phyloP scores from a whole-genome alignment of 2,329 filamentous ascomycete genomes.

The Chrysosporium queenslandicum region DNA sequence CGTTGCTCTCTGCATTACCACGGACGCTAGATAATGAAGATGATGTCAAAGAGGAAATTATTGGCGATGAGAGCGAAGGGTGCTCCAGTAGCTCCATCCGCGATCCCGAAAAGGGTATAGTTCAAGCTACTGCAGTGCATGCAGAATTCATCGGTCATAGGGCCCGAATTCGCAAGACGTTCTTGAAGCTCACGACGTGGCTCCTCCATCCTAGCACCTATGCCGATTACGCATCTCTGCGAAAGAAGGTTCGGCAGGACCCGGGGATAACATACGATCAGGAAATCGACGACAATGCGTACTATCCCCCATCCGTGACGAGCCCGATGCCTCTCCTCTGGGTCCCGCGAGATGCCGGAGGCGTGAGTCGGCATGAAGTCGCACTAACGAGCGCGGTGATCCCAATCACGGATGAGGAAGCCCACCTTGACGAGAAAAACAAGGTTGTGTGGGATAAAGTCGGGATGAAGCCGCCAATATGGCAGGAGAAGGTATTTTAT shows the following conservation, averaged over 20 bases:
- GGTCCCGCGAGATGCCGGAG: constrained; percentile 67
- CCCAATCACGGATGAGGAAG: constrained; percentile 68
- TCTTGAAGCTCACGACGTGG: constrained; percentile 17
- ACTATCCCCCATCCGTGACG: constrained; percentile 60
- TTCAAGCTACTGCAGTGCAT: neutral
- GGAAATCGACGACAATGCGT: constrained; percentile 55
- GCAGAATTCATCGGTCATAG: constrained; percentile 12
- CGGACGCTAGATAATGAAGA: constrained; percentile 49
- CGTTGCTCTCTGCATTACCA: constrained; percentile 56
- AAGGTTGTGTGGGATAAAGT: constrained; percentile 53
- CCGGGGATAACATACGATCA: constrained; percentile 52
- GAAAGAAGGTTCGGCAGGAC: constrained; percentile 55
- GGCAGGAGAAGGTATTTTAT: constrained; percentile 44
- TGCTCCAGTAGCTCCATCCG: neutral
- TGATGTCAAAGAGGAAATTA: constrained; percentile 10
- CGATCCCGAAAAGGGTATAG: neutral
- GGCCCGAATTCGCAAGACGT: constrained; percentile 12
- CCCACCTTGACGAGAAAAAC: constrained; percentile 59
- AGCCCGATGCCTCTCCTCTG: constrained; percentile 58
- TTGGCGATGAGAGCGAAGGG: neutral
- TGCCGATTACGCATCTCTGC: constrained; percentile 62
- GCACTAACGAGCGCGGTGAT: constrained; percentile 61
- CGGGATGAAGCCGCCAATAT: constrained; percentile 47
- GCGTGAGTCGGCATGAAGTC: constrained; percentile 66
- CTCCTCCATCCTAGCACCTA: constrained; percentile 69